A percentile compares a stretch with the other conserved stretches of the same genome.
These are phyloP conservation scores for Aspergillus sp. DNA, from an alignment of 2,329 filamentous ascomycete species.

Conservation along the genomic window DNA sequence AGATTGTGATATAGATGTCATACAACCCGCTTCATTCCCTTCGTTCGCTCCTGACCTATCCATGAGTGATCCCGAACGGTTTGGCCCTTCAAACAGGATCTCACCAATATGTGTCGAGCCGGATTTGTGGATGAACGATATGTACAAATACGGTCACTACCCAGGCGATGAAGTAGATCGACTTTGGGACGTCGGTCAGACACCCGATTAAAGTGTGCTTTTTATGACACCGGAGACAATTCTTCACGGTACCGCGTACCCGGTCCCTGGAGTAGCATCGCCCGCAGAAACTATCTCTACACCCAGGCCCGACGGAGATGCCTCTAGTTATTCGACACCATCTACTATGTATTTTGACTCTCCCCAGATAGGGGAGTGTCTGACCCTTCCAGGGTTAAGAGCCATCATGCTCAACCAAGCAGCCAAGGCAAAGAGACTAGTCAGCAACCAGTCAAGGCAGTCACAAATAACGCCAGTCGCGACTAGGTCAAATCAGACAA, in stretches of 20 bases:
- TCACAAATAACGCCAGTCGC: not conserved
- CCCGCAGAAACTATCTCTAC: not conserved
- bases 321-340: not conserved
- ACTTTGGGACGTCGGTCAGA: not conserved
- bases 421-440: not conserved
- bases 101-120: not conserved
- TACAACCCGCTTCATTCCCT: not conserved
- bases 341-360: not conserved
- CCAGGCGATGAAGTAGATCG: conserved; percentile 1
- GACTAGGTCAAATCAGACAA: not conserved
- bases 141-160: not conserved
- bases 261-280: not conserved
- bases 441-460: not conserved
- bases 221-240: not conserved
- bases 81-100: not conserved
- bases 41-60: not conserved
- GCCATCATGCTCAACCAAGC: not conserved
- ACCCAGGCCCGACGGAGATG: not conserved
- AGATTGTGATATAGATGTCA: not conserved
- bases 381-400: not conserved
- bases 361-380: not conserved
- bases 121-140: not conserved
- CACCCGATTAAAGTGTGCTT: not conserved
- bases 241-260: not conserved
- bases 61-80: not conserved